Evolutionary conservation across 1,284 basidiomycete species (phyloP).

Genomic region (Exobasidium rhododendri): DNA sequence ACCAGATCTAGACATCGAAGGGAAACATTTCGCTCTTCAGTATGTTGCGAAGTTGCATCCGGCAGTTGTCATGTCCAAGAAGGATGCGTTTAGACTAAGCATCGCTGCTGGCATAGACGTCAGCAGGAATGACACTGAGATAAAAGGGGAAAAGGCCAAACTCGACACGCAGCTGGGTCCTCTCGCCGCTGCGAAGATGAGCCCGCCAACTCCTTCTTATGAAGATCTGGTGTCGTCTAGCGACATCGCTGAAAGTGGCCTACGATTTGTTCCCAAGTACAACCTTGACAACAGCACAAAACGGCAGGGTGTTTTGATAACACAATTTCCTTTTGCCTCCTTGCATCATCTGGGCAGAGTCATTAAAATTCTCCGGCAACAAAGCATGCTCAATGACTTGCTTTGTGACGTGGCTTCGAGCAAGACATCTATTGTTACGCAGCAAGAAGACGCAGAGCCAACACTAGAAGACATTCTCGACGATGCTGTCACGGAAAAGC

Average conservation of each 20-base stretch:
- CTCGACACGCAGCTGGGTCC: neutral
- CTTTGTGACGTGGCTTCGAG: neutral
- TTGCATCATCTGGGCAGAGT: neutral
- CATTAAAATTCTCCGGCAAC: neutral
- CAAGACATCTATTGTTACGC: too few relatives aligned
- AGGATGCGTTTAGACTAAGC: neutral
- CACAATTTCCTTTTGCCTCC: conserved; percentile 4
- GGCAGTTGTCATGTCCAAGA: neutral
- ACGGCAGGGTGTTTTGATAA: neutral
- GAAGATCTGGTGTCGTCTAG: neutral
- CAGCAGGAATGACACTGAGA: too few relatives aligned
- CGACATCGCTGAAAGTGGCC: neutral
- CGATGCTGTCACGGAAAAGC: too few relatives aligned
- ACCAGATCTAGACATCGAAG: neutral
- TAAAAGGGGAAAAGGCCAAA: neutral
- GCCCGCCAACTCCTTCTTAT: too few relatives aligned
- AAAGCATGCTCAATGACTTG: neutral
- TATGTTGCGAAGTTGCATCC: neutral
- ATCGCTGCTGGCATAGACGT: neutral
- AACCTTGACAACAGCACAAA: neutral
- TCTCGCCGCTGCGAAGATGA: too few relatives aligned
- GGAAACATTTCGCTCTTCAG: too few relatives aligned
- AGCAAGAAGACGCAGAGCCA: neutral
- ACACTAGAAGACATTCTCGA: neutral
- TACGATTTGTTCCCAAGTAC: neutral